Evolutionary conservation across 768 basidiomycete genomes (phyloP), one percentile per base, ranked within the genome.

Genomic region (Russula olivacea): DNA sequence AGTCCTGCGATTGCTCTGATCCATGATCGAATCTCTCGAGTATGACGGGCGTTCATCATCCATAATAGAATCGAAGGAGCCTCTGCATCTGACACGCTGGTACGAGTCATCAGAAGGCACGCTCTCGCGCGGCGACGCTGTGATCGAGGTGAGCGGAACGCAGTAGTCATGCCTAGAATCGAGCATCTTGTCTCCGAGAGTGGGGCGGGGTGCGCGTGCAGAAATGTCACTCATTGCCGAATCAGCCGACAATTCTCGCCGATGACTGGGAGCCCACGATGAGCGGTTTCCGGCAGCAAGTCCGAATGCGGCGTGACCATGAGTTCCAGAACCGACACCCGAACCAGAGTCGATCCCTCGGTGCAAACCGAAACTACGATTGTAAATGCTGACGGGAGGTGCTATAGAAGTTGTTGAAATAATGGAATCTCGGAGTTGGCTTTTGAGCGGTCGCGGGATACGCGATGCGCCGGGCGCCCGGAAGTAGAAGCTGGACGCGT

Each of bases 181-280:
- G 65, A 93, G 88, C 91, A 93, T 93, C 80, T 91, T 93, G 72
- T 93, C 91, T 1, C 91, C 90, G 4, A 92, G 71, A 3, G 85
- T 88, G 2, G 91, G 91, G 11, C 90, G 81, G 2, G 80, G 83
- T 0, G 88, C 72, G n/a, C 80, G 76, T 66, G 77, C 77, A 11
- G 87, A 85, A 65, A 81, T 81, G 51, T 88, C 84, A 67, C 87
- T 91, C 69, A 79, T 72, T 36, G 83, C 72, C 0, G 89, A 91
- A 65, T 91, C 89, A 1, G 80, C 70, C 0, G 88, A 89, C 38
- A 72, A 68, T 30, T 87, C 81, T 17, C 79, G 79, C 4, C 76
- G 78, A 63, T 67, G 69, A 64, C 87, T 85, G 34, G 77, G 79
- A 5, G 80, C 77, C 86, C 87, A 87, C 0, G 83, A 78, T 3